Base-by-base conservation (phyloP, 306 rosid species). In the Trichosanthes truncata region DNA sequence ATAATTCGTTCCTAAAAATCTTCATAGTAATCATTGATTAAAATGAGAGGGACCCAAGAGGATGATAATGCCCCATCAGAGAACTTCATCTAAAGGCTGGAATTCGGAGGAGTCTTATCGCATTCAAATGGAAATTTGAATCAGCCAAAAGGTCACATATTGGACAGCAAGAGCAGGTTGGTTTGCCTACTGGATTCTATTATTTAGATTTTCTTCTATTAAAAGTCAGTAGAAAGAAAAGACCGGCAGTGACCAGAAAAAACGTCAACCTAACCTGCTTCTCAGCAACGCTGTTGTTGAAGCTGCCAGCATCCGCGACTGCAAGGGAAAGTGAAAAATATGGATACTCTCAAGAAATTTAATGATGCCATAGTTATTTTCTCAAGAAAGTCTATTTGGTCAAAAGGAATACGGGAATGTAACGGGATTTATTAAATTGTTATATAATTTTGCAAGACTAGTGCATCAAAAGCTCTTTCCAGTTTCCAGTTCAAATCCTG, bases 271-370 rank as follows among this genome's bases (percentile, higher is more conserved):
- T 82, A 23, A 94, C 97, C 97, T 95, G 97, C 82, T 92, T 94
- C 55, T 80, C 97, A 6, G 89, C 76, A 76, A 95, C 97, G 57
- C 98, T 92, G 59, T 89, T 92, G 84, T 95, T 92, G 87, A 91
- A 95, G 89, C 97, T 59, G 26, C 96, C 90, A 76, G 92, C 85
- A 86, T 92, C 97, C 10, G 83, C 66, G 51, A 87, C 98, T 95
- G 90, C 89, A 83, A 82, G 82, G 74, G 49, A 81, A 87, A 61
- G 61, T 65, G 65, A 40, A 73, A 66, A 66, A 52, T 8, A 59
- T 45, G 20, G 67, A 45, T 51, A 74, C 26, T 52, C 66, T 76
- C 21, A 53, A 73, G 56, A 21, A 59, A 29, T 74, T 75, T 60
- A 18, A 57, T 75, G 3, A 17, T 14, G 7, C 49, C 59, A 36